Conservation (phyloP, 1,139 yeast species). For the Saccharomycopsis crataegensis region DNA sequence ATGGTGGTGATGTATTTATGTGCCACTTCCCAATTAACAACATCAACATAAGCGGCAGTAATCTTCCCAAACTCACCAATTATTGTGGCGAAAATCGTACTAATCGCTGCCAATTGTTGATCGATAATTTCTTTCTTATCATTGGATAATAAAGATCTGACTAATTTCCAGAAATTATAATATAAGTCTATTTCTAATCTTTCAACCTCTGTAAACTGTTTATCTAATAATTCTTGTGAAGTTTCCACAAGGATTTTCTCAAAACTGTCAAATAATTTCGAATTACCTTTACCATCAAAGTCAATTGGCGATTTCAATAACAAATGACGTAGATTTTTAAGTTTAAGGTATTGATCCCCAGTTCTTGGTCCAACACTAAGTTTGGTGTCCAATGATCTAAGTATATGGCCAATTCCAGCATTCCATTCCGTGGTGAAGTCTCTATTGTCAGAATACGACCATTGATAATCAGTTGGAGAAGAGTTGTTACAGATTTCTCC, state of each 20-base stretch:
- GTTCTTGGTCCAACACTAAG: constrained; percentile 8
- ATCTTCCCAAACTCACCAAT: neutral
- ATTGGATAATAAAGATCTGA: neutral
- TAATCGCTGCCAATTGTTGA: neutral
- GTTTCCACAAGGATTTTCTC: neutral
- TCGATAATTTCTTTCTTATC: neutral
- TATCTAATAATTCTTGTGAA: neutral
- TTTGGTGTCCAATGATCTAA: constrained; percentile 9
- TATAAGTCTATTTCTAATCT: constrained; percentile 2
- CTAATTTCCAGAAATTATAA: constrained; percentile 5
- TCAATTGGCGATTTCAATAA: neutral
- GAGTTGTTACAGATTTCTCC: neutral
- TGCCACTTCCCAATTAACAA: constrained; percentile 1
- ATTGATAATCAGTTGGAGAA: constrained; percentile 9
- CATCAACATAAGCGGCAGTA: neutral
- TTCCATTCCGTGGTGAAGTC: constrained; percentile 44
- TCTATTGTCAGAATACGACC: constrained; percentile 36
- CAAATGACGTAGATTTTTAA: constrained; percentile 1
- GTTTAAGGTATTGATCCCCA: constrained; percentile 4
- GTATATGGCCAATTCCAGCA: constrained; percentile 31
- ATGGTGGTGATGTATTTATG: constrained; percentile 3
- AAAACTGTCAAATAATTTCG: constrained; percentile 3
- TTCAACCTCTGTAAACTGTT: constrained; percentile 9
- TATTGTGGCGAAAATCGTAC: neutral
- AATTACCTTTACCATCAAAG: neutral